phyloP scores from a whole-genome alignment of 2,329 filamentous ascomycete genomes.

The Trichoderma simmonsii region DNA sequence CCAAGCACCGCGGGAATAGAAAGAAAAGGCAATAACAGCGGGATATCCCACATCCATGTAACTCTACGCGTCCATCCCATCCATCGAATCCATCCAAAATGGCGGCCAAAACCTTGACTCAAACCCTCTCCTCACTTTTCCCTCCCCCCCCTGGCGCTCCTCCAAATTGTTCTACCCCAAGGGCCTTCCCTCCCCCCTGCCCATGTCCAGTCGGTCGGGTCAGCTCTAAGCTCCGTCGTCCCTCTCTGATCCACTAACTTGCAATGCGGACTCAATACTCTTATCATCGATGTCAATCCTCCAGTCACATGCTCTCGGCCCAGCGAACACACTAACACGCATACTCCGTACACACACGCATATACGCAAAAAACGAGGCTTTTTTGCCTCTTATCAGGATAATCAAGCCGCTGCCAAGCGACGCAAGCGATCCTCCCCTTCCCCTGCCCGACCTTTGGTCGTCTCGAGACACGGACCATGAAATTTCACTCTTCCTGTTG shows the following conservation, averaged over 20 bases:
- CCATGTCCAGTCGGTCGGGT: conserved; percentile 12
- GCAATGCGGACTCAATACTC: background rate
- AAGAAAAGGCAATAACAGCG: background rate
- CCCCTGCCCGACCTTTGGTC: background rate
- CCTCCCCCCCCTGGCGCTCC: background rate
- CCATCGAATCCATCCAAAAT: background rate
- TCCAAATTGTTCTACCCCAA: background rate
- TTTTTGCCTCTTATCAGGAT: background rate
- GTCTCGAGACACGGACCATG: background rate
- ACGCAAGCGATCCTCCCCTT: background rate
- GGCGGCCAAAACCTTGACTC: background rate
- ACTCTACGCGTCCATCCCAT: background rate
- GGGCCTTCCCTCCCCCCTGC: background rate
- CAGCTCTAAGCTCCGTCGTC: background rate
- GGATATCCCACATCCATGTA: background rate
- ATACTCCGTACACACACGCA: background rate
- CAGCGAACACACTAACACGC: background rate
- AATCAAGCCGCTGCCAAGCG: background rate
- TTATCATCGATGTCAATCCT: background rate
- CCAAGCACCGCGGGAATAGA: background rate
- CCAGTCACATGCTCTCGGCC: background rate
- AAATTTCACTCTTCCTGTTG: background rate
- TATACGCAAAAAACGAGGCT: background rate
- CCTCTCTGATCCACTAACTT: background rate
- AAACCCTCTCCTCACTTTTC: background rate